Base-by-base conservation (phyloP, 495 filamentous ascomycete genomes). In the Xylaria curta region DNA sequence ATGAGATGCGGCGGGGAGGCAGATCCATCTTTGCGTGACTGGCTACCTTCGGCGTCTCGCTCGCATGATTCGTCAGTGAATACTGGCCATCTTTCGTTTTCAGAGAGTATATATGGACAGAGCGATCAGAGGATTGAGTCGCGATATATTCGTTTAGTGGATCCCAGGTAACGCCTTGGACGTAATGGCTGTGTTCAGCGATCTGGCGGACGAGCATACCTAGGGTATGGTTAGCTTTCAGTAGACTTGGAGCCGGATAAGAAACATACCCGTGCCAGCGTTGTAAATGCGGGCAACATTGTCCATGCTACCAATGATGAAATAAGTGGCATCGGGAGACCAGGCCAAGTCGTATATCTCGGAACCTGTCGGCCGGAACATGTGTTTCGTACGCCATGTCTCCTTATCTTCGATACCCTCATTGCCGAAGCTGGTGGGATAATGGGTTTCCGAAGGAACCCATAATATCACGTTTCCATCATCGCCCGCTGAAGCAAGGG, bases 251-350 rank as follows among this genome's bases (percentile, higher is more conserved):
- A 17, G n/a, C 6, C 19, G 46, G 28, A 44, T 24, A 17, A 21
- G 68, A n/a, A 12, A 49, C 70, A 82, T 82, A 97, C 96, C 96
- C 72, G 91, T 97, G 69, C 93, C 91, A 63, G 95, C 94, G 81
- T 97, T 97, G 85, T 97, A 98, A 72, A 99, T 98, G 54, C 96
- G 87, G 60, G 97, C 95, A 77, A 98, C 90, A 80, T 99, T 99
- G 82, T 99, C 96, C 95, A 98, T 98, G 81, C 97, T 98, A 6
- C 96, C 96, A 24, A 95, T 97, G 73, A 99, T 97, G 83, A 98
- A 97, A 83, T 95, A 97, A 38, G 92, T 86, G 28, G 93, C 95
- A 83, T 99, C 96, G 12, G 96, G 96, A 28, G 96, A 97, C 96
- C 96, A 99, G 51, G 96, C 96, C 70, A 99, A 84, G 78, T 99